Evolutionary conservation across 83 land plant species (phyloP), one percentile per base, ranked within the genome.

Genomic region (Diphasiastrum complanatum): DNA sequence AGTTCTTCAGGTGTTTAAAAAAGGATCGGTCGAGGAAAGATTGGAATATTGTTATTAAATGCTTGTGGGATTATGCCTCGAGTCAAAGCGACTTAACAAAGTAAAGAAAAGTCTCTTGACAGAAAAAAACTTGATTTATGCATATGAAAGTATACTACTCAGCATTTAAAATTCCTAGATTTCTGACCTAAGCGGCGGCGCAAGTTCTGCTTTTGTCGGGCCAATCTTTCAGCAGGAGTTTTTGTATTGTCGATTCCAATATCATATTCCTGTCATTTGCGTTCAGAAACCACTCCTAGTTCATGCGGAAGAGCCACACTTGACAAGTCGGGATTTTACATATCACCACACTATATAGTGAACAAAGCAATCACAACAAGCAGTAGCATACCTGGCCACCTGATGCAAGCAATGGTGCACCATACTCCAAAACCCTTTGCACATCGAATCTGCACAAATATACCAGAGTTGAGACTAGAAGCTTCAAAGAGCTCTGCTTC

Each of bases 211-310:
- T 93, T 93, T 60, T 93, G 96, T 11, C 84, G 91, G 63, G 87
- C 91, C 64, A 93, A 61, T 14, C 91, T 65, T 19, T 93, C 98
- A 45, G 77, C 83, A 18, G 91, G 69, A 54, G 69, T 88, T 65
- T 85, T 83, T 45, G 72, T 65, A 59, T 70, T 79, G 50, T 93
- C 98, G 56, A 41, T 76, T 45, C 83, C 82, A 54, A 93, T 67
- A 70, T 93, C 98, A 80, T 81, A 93, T 65, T 93, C 98, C 95
- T 90, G 69, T 33, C 67, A 64, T n/a, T n/a, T n/a, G n/a, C n/a
- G n/a, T n/a, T n/a, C n/a, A n/a, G n/a, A n/a, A n/a, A n/a, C n/a
- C n/a, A n/a, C n/a, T n/a, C n/a, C n/a, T n/a, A n/a, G n/a, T n/a
- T n/a, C n/a, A n/a, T n/a, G n/a, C n/a, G n/a, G n/a, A n/a, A n/a